These are phyloP conservation scores for Ustilago crameri DNA, from an alignment of 1,284 basidiomycete genomes.

Conservation along the genomic window DNA sequence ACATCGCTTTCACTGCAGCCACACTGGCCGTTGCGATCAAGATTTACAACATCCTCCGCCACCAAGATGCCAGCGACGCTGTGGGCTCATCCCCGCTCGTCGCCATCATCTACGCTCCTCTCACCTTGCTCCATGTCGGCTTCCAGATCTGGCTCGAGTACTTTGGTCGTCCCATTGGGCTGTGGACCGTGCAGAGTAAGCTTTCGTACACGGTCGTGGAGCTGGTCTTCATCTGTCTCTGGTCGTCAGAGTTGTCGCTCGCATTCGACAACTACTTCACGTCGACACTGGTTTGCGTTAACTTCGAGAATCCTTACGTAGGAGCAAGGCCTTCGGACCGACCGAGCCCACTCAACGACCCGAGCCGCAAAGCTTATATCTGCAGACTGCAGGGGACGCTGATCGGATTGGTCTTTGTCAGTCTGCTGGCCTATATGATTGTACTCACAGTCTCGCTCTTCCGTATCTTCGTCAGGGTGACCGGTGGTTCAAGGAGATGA, in stretches of 20 bases:
- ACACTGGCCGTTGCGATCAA: conserved; percentile 83
- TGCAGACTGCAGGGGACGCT: conserved; percentile 70
- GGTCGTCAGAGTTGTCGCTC: conserved; percentile 88
- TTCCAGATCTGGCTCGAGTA: conserved; percentile 74
- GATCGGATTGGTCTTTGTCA: conserved; percentile 72
- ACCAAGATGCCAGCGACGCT: conserved; percentile 74
- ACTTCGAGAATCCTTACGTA: conserved; percentile 69
- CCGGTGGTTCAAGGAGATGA: conserved; percentile 30
- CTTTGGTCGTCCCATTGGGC: conserved; percentile 85
- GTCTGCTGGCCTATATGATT: conserved; percentile 65
- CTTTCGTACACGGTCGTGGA: conserved; percentile 63
- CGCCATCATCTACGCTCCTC: conserved; percentile 85
- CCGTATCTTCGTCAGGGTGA: conserved; percentile 58
- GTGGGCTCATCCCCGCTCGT: conserved; percentile 84
- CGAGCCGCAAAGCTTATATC: conserved; percentile 71
- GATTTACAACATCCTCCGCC: conserved; percentile 75
- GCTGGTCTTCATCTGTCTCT: conserved; percentile 87
- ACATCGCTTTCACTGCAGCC: conserved; percentile 82
- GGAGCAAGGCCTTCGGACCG: conserved; percentile 70
- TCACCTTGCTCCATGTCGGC: conserved; percentile 86
- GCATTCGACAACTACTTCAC: conserved; percentile 92
- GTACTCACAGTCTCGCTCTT: conserved; percentile 62
- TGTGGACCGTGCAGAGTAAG: conserved; percentile 75
- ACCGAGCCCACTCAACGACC: conserved; percentile 53
- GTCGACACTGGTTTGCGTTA: conserved; percentile 78